A percentile compares a stretch with the other conserved stretches of the same genome.
Evolutionary conservation across 768 basidiomycete species (phyloP).

Genomic region (Trametes gibbosa): DNA sequence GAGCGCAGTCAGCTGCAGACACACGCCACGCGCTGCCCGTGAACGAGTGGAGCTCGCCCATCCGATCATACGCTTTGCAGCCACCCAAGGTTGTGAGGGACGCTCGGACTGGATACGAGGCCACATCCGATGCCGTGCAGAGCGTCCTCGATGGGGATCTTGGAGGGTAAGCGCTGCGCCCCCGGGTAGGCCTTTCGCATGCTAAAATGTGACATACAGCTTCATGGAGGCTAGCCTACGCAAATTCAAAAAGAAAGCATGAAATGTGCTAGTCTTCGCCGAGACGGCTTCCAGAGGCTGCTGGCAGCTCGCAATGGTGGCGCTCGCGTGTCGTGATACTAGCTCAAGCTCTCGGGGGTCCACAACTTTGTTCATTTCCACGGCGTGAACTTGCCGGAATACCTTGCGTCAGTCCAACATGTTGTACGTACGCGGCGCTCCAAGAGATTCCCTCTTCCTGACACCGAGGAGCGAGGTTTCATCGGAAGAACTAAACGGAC

Average conservation of each 20-base stretch:
- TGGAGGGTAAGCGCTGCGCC: neutral
- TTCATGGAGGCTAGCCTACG: constrained; percentile 24
- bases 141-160: constrained; percentile 18
- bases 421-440: too few species aligned
- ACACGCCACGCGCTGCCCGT: constrained; percentile 7
- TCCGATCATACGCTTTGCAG: constrained; percentile 19
- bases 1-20: constrained; percentile 11
- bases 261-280: neutral
- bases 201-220: neutral
- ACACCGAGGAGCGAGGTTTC: neutral
- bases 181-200: neutral
- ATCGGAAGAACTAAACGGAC: neutral
- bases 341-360: neutral
- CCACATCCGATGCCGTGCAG: constrained; percentile 3
- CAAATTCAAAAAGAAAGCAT: constrained; percentile 11
- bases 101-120: constrained; percentile 17
- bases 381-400: neutral
- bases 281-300: neutral
- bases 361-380: neutral
- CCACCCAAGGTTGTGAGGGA: constrained; percentile 20
- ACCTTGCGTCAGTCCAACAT: neutral
- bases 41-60: constrained; percentile 16
- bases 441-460: neutral
- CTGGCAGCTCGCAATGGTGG: neutral
- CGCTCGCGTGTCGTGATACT: too few species aligned